Conservation (phyloP, 1,284 basidiomycete genomes). For the Malassezia nana region DNA sequence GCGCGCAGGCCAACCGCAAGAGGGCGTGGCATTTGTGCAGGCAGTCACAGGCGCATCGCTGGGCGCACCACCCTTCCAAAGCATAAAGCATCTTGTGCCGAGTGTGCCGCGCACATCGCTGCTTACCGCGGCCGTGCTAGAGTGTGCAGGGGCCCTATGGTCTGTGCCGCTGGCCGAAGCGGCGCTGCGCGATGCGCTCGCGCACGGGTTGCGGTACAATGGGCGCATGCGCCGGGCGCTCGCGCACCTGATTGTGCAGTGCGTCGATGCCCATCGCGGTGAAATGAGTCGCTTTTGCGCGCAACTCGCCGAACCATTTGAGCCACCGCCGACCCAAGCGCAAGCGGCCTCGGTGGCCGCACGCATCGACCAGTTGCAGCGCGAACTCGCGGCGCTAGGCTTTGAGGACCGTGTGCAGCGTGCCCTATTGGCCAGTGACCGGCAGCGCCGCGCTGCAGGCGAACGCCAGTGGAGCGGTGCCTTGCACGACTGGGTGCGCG, state of each 20-base stretch:
- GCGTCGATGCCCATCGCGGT: conserved; percentile 1
- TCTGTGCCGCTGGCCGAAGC: neutral
- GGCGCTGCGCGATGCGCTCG: neutral
- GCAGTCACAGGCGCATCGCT: conserved; percentile 1
- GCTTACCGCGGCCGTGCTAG: conserved; percentile 9
- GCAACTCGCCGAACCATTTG: neutral
- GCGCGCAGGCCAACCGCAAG: neutral
- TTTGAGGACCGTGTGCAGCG: conserved; percentile 9
- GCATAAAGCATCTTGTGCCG: neutral
- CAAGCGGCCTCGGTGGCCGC: neutral
- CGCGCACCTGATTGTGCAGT: conserved; percentile 5
- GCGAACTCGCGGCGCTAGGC: conserved; percentile 9
- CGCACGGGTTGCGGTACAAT: neutral
- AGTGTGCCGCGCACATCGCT: conserved; percentile 2
- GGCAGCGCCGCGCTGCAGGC: neutral
- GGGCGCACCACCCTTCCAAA: neutral
- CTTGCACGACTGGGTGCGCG: conserved; percentile 13
- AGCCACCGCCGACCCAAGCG: neutral
- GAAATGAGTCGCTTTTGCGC: conserved; percentile 4
- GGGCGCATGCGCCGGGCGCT: conserved; percentile 12
- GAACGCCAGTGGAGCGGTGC: neutral
- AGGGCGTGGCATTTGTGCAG: conserved; percentile 1
- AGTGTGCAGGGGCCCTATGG: conserved; percentile 8
- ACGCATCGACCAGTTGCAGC: conserved; percentile 1
- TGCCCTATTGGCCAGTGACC: neutral